phyloP scores from a whole-genome alignment of 768 basidiomycete genomes.

The Xerocomus potaroensis region DNA sequence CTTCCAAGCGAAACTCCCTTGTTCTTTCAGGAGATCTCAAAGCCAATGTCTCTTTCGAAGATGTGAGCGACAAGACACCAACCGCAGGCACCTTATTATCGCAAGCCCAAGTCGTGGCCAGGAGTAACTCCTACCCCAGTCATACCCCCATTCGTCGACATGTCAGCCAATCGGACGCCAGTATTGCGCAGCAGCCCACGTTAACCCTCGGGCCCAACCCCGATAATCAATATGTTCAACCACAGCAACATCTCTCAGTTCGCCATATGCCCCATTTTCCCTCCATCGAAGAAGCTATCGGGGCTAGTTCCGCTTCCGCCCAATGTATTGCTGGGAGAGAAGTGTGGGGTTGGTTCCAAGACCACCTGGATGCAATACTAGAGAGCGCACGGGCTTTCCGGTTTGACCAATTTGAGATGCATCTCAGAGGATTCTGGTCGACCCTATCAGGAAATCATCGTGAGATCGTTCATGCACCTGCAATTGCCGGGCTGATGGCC shows the following conservation, averaged over 20 bases:
- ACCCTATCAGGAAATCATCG: conserved; percentile 67
- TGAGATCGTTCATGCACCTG: conserved; percentile 87
- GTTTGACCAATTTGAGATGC: conserved; percentile 88
- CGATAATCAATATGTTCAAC: conserved; percentile 42
- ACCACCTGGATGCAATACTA: conserved; percentile 79
- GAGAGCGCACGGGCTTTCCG: conserved; percentile 74
- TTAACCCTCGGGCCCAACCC: conserved; percentile 48
- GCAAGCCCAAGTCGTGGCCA: conserved; percentile 63
- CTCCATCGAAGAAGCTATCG: conserved; percentile 80
- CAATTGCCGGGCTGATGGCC: conserved; percentile 83
- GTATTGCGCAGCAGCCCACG: conserved; percentile 51
- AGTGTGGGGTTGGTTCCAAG: conserved; percentile 91
- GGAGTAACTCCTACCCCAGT: conserved; percentile 55
- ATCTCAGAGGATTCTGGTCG: conserved; percentile 83
- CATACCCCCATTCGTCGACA: conserved; percentile 79
- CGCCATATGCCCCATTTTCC: conserved; percentile 79
- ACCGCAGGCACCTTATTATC: conserved; percentile 74
- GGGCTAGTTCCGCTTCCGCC: conserved; percentile 65
- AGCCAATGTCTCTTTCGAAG: conserved; percentile 51
- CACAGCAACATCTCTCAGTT: conserved; percentile 58
- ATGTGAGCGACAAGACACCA: conserved; percentile 81
- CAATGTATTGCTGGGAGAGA: conserved; percentile 78
- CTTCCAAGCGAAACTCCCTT: conserved; percentile 73
- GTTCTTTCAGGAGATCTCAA: conserved; percentile 62
- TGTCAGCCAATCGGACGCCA: conserved; percentile 50